These are phyloP conservation scores for Neurospora sp. DNA, from an alignment of 495 filamentous ascomycete species.

Conservation along the genomic window DNA sequence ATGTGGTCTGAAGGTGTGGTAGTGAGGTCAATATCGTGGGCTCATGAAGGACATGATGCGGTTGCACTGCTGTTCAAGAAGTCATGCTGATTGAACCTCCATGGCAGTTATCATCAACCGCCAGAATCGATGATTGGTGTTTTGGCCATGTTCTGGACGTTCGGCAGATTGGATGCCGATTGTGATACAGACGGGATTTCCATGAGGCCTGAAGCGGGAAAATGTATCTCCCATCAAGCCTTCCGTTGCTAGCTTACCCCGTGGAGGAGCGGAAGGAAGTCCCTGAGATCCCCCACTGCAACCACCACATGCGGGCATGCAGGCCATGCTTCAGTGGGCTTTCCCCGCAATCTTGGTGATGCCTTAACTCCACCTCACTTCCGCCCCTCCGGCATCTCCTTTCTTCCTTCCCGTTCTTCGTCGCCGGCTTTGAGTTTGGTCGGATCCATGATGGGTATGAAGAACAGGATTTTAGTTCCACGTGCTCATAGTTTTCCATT, in stretches of 20 bases:
- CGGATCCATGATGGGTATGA: neutral
- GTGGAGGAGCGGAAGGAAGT: neutral
- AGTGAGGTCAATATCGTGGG: neutral
- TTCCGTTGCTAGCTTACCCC: neutral
- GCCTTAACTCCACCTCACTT: neutral
- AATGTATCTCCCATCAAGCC: neutral
- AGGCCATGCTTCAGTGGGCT: neutral
- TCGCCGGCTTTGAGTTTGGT: neutral
- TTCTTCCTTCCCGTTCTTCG: neutral
- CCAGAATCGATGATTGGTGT: neutral
- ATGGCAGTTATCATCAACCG: neutral
- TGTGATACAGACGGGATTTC: neutral
- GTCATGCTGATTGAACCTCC: neutral
- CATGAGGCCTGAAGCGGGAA: neutral
- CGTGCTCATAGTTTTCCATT: neutral
- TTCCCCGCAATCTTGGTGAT: neutral
- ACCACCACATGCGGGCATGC: neutral
- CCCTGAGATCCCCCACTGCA: neutral
- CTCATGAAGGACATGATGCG: neutral
- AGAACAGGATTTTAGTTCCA: neutral
- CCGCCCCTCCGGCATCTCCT: neutral
- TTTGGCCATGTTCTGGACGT: neutral
- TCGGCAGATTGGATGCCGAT: neutral
- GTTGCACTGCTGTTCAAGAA: neutral
- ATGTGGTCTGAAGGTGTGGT: neutral